Percentiles rank a stretch among this genome's conserved stretches.
Conservation (phyloP, 495 filamentous ascomycete species). For the Aspergillus homomorphus region DNA sequence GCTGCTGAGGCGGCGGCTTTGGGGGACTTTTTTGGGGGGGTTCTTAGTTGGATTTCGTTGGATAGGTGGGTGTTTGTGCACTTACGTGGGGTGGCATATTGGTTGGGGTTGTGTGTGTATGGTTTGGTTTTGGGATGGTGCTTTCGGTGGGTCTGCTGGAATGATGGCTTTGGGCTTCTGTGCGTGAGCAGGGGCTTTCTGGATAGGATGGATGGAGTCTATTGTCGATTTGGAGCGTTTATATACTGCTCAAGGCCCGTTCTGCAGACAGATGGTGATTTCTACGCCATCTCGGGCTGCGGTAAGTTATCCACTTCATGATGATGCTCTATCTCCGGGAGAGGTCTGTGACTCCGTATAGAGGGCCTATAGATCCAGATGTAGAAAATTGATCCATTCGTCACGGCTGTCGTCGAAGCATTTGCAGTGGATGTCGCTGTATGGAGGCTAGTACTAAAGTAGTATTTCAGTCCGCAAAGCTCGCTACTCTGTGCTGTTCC, state of each 20-base stretch:
- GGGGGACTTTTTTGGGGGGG: neutral
- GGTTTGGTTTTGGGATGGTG: neutral
- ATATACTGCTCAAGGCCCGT: neutral
- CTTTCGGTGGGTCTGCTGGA: neutral
- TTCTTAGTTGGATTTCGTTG: neutral
- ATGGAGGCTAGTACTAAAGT: neutral
- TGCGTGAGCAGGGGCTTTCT: neutral
- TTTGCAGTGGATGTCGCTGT: neutral
- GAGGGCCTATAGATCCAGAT: neutral
- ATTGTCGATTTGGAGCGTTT: neutral
- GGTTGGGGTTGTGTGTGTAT: neutral
- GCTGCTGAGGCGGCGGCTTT: constrained; percentile 9
- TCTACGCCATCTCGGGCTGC: neutral
- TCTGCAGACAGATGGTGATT: neutral
- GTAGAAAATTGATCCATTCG: neutral
- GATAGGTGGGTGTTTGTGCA: neutral
- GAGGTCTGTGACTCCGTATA: neutral
- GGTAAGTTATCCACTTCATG: neutral
- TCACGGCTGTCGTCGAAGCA: neutral
- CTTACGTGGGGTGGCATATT: neutral
- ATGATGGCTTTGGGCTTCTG: neutral
- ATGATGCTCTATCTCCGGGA: neutral
- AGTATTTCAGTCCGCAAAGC: neutral
- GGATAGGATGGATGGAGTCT: neutral
- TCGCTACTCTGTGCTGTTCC: neutral